phyloP scores from a whole-genome alignment of 768 basidiomycete species.

The Kwoniella dejecticola region DNA sequence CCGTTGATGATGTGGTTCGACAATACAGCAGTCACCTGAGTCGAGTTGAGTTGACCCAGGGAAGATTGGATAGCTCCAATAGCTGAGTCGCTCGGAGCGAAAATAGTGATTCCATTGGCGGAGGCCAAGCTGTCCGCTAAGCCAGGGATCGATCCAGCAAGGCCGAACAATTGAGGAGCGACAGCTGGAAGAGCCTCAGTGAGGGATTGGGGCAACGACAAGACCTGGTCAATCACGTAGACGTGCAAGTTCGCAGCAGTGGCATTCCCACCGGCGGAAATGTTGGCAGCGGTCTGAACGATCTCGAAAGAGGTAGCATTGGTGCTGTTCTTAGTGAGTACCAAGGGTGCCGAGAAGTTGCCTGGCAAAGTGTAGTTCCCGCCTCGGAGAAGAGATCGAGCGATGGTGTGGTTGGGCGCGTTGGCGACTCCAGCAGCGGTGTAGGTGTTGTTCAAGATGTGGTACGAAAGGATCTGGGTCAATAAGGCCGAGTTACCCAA shows the following conservation, averaged over 20 bases:
- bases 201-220: slow-evolving; percentile 63
- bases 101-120: slow-evolving; percentile 66
- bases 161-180: slow-evolving; percentile 58
- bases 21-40: slow-evolving; percentile 60
- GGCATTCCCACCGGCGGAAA: slow-evolving; percentile 33
- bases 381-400: slow-evolving; percentile 66
- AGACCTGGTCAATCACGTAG: slow-evolving; percentile 56
- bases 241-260: slow-evolving; percentile 49
- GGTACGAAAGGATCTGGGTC: slow-evolving; percentile 60
- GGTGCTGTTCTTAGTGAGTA: slow-evolving; percentile 43
- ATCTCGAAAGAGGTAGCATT: slow-evolving; percentile 59
- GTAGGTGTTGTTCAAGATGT: slow-evolving; percentile 63
- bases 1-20: slow-evolving; percentile 75
- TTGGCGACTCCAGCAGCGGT: slow-evolving; percentile 56
- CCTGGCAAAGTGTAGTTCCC: slow-evolving; percentile 64
- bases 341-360: slow-evolving; percentile 53
- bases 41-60: slow-evolving; percentile 59
- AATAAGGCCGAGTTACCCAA: slow-evolving; percentile 56
- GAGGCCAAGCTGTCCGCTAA: slow-evolving; percentile 57
- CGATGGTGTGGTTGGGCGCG: slow-evolving; percentile 66
- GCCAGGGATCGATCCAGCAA: slow-evolving; percentile 57
- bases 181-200: slow-evolving; percentile 56
- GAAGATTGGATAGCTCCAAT: slow-evolving; percentile 57
- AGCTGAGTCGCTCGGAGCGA: slow-evolving; percentile 66
- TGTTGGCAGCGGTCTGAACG: slow-evolving; percentile 61